Conservation (phyloP, 108 stramenopile species). For the Fragilariopsis cylindrus region DNA sequence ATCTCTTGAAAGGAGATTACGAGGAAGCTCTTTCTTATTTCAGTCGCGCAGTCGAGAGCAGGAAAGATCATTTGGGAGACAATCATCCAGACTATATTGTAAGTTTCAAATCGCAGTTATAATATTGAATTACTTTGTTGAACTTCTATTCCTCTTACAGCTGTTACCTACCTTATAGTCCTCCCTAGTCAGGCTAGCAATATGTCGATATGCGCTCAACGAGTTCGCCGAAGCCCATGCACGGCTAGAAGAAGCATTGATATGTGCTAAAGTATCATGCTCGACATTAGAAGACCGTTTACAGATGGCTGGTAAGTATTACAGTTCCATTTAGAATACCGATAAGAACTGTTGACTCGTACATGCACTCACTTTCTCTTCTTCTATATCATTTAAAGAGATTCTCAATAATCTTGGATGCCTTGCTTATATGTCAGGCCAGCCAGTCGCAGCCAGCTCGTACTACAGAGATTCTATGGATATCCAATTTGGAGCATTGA, state of each 20-base stretch:
- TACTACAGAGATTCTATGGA: constrained; percentile 46
- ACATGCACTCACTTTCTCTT: no score
- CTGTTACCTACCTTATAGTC: constrained; percentile 26
- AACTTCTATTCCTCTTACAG: background rate
- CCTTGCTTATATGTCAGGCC: constrained; percentile 39
- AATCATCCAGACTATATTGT: constrained; percentile 41
- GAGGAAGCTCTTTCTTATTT: constrained; percentile 44
- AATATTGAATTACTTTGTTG: constrained; percentile 7
- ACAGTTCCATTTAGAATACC: no score
- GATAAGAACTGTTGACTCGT: no score
- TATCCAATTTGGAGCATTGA: constrained; percentile 33
- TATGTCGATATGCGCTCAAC: constrained; percentile 46
- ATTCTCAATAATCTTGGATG: constrained; percentile 59
- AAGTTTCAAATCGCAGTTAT: constrained; percentile 20
- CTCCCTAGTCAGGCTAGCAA: constrained; percentile 36
- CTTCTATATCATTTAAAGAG: constrained; percentile 13
- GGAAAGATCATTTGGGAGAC: constrained; percentile 29
- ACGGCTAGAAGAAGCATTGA: constrained; percentile 33
- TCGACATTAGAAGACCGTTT: constrained; percentile 33
- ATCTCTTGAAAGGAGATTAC: constrained; percentile 44
- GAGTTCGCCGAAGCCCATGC: constrained; percentile 36
- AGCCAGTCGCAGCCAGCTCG: constrained; percentile 27
- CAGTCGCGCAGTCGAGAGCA: constrained; percentile 31
- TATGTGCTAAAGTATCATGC: constrained; percentile 16
- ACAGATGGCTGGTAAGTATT: constrained; percentile 23